A percentile compares a stretch with the other conserved stretches of the same genome.
These are phyloP conservation scores for Pyracantha coccinea DNA, from an alignment of 331 rosid genomes.

Conservation along the genomic window DNA sequence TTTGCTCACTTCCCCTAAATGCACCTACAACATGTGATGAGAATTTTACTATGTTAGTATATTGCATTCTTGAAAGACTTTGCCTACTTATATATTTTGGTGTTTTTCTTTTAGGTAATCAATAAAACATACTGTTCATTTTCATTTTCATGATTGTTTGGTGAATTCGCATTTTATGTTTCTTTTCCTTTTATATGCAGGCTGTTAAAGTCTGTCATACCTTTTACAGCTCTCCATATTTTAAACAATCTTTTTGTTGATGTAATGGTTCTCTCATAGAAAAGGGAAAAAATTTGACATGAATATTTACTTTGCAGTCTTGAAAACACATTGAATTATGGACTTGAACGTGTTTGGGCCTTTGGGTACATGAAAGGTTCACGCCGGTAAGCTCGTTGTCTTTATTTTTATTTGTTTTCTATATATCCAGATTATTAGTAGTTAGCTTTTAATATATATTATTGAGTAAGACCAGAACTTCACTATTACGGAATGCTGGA, in stretches of 20 bases:
- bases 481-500: not conserved
- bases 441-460: not conserved
- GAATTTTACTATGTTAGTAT: not conserved
- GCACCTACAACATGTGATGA: not conserved
- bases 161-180: not conserved
- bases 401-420: not conserved
- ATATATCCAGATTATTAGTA: not conserved
- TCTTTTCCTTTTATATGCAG: not conserved
- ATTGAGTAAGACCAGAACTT: not conserved
- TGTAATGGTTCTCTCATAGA: no score
- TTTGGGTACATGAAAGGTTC: conserved; percentile 76
- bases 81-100: not conserved
- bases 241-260: not conserved
- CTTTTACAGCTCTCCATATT: not conserved
- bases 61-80: not conserved
- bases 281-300: not conserved
- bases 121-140: not conserved
- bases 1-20: not conserved
- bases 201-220: not conserved
- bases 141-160: not conserved
- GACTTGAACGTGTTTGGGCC: conserved; percentile 79
- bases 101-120: not conserved
- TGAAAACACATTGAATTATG: conserved; percentile 58
- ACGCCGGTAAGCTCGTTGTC: conserved; percentile 33
- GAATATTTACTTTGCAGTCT: conserved; percentile 41